Conservation (phyloP, 2,329 filamentous ascomycete species). For the Lachnellula arida region DNA sequence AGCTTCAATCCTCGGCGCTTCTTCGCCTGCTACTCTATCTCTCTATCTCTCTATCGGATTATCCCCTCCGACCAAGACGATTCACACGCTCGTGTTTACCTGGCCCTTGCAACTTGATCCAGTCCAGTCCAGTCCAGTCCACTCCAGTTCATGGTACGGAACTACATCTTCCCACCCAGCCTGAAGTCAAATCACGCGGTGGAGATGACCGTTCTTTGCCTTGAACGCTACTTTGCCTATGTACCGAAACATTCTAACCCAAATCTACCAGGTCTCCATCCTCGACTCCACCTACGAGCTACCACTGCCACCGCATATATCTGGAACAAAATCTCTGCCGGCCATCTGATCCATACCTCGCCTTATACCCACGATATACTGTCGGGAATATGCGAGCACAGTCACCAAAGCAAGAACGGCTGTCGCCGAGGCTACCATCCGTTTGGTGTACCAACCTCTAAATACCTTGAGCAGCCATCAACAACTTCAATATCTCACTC, state of each 20-base stretch:
- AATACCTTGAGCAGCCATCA: slow-evolving; percentile 1
- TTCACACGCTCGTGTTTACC: no score
- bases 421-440: slow-evolving; percentile 17
- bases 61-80: no score
- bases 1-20: no score
- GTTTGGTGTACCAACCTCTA: slow-evolving; percentile 3
- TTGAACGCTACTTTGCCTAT: background rate
- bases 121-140: no score
- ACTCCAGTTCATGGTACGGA: no score
- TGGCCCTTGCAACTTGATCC: no score
- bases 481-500: background rate
- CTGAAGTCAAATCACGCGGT: no score
- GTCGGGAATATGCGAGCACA: slow-evolving; percentile 28
- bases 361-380: slow-evolving; percentile 5
- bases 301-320: slow-evolving; percentile 7
- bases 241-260: background rate
- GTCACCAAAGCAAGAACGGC: slow-evolving; percentile 16
- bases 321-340: slow-evolving; percentile 10
- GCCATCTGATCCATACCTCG: slow-evolving; percentile 11
- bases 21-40: background rate
- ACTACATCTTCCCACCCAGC: no score
- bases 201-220: background rate
- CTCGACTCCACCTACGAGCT: background rate
- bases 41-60: background rate
- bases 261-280: background rate